Conservation (phyloP, 225 moss, liverwort and hornwort species). For the Pseudoscleropodium purum region DNA sequence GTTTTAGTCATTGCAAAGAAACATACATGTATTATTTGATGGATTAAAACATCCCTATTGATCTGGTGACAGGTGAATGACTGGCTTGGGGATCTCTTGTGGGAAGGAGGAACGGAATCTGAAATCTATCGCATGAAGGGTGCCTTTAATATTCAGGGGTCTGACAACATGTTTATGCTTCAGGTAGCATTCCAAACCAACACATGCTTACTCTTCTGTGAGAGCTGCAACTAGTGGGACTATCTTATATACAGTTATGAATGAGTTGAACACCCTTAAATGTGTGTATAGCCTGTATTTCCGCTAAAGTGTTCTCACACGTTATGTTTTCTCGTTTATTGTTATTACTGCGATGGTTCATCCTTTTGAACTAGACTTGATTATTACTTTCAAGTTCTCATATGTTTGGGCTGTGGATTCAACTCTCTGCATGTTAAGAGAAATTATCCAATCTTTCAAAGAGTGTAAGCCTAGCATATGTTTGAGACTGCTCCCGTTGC, state of each 20-base stretch:
- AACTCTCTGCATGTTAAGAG: background rate
- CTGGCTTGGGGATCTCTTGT: slow-evolving; percentile 70
- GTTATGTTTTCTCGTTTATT: background rate
- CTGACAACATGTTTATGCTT: slow-evolving; percentile 58
- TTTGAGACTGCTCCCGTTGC: background rate
- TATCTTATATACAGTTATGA: background rate
- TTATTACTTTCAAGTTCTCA: background rate
- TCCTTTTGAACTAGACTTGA: background rate
- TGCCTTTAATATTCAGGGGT: slow-evolving; percentile 42
- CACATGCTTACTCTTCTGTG: background rate
- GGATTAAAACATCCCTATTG: background rate
- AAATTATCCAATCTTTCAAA: background rate
- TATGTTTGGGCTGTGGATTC: background rate
- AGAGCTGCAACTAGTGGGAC: background rate
- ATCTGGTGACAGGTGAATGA: slow-evolving; percentile 50
- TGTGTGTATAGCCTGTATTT: background rate
- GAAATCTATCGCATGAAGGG: slow-evolving; percentile 85
- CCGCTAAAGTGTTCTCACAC: background rate
- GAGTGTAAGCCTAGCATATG: background rate
- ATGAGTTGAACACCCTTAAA: background rate
- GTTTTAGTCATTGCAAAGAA: background rate
- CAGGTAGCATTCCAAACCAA: slow-evolving; percentile 32
- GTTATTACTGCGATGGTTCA: background rate
- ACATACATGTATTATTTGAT: background rate
- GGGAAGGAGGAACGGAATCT: slow-evolving; percentile 42